A percentile compares a stretch with the other conserved stretches of the same genome.
Conservation (phyloP, 1,139 yeast species). For the Geotrichum macrosporum region DNA sequence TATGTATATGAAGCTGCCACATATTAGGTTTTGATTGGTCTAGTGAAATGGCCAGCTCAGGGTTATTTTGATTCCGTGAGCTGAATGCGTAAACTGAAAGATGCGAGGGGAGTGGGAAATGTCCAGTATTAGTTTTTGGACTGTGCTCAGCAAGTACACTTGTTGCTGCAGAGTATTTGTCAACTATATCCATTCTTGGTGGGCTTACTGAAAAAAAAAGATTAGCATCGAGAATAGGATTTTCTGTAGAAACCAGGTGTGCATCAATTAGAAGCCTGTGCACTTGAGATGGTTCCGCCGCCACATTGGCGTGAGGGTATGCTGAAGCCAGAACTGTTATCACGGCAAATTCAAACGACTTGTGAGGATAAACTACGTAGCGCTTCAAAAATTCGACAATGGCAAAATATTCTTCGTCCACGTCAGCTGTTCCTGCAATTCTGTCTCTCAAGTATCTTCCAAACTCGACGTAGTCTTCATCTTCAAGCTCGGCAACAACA, state of each 20-base stretch:
- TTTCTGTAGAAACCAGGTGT: conserved; percentile 11
- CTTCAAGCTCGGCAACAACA: conserved; percentile 11
- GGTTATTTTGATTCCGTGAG: background rate
- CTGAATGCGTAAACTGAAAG: conserved; percentile 8
- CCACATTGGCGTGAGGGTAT: conserved; percentile 1
- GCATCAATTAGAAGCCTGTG: conserved; percentile 17
- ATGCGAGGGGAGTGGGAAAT: background rate
- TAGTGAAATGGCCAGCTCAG: conserved; percentile 20
- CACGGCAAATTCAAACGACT: conserved; percentile 24
- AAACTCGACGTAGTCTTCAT: conserved; percentile 8
- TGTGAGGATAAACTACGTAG: conserved; percentile 28
- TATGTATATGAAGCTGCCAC: conserved; percentile 17
- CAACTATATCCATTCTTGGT: conserved; percentile 7
- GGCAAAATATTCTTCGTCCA: conserved; percentile 13
- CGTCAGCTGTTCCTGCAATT: background rate
- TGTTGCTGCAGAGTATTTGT: conserved; percentile 1
- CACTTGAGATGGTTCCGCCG: conserved; percentile 11
- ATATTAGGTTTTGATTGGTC: conserved; percentile 8
- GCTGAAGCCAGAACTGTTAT: conserved; percentile 15
- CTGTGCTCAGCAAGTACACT: background rate
- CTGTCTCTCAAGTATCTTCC: conserved; percentile 11
- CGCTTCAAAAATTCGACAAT: conserved; percentile 23
- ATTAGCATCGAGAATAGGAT: conserved; percentile 19
- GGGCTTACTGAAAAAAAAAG: conserved; percentile 9
- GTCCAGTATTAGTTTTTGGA: background rate